A percentile compares a stretch with the other conserved stretches of the same genome.
Conservation (phyloP, 208 protist genomes). For the Strigomonas galati region DNA sequence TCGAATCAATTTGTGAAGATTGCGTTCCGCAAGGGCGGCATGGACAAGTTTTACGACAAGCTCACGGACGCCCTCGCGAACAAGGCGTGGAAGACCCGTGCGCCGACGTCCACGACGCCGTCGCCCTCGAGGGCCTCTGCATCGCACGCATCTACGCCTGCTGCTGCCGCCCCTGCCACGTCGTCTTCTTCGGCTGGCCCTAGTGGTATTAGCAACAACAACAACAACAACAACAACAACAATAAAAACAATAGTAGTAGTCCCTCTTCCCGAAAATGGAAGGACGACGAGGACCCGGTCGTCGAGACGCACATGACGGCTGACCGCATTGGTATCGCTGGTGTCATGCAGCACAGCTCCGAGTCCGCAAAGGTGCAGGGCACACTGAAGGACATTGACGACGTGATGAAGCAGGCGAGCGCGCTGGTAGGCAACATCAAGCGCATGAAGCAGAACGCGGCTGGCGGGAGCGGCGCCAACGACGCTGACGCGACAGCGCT, state of each 20-base stretch:
- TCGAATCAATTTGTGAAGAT: slow-evolving; percentile 36
- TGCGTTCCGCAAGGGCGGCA: slow-evolving; percentile 61
- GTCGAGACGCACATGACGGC: slow-evolving; percentile 23
- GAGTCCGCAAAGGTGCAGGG: slow-evolving; percentile 47
- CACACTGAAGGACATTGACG: slow-evolving; percentile 74
- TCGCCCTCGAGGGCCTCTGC: neutral
- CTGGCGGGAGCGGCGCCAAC: slow-evolving; percentile 22
- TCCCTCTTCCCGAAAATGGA: neutral
- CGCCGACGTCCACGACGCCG: neutral
- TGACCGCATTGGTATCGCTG: slow-evolving; percentile 66
- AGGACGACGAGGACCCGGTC: slow-evolving; percentile 5
- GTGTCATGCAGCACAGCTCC: slow-evolving; percentile 55
- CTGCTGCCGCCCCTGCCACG: neutral
- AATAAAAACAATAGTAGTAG: too few relatives aligned
- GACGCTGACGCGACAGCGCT: slow-evolving; percentile 38
- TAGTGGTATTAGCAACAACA: too few relatives aligned
- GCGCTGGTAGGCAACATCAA: slow-evolving; percentile 66
- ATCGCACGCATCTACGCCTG: neutral
- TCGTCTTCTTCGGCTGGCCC: neutral
- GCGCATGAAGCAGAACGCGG: slow-evolving; percentile 38
- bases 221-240: neutral
- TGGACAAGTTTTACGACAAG: slow-evolving; percentile 38
- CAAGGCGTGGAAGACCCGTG: slow-evolving; percentile 25
- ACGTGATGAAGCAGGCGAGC: slow-evolving; percentile 81
- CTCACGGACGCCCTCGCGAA: slow-evolving; percentile 38